Conservation (phyloP, 805 yeast species). For the Yamadazyma laniorum region DNA sequence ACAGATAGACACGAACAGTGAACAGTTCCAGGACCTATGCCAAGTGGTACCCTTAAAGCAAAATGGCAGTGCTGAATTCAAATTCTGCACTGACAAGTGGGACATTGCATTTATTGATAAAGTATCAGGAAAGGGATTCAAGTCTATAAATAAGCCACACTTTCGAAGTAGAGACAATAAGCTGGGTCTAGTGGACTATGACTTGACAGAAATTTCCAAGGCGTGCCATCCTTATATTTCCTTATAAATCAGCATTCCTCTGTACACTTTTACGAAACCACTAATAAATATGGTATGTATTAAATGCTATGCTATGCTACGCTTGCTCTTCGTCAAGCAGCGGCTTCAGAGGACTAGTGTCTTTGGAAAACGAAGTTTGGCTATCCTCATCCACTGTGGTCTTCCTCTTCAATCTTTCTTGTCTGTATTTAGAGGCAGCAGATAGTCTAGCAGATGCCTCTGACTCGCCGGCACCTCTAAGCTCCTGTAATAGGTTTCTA, state of each 20-base stretch:
- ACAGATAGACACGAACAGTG: conserved; percentile 10
- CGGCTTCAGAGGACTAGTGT: background rate
- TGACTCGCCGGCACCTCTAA: conserved; percentile 39
- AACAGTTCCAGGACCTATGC: conserved; percentile 17
- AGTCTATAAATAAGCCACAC: conserved; percentile 33
- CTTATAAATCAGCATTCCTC: conserved; percentile 1
- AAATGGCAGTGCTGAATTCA: conserved; percentile 12
- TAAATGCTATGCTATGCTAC: conserved; percentile 5
- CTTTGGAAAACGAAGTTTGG: conserved; percentile 1
- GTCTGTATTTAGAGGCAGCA: conserved; percentile 45
- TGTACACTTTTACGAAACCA: no score
- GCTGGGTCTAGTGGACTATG: conserved; percentile 32
- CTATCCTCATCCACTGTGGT: conserved; percentile 5
- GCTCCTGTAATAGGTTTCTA: conserved; percentile 57
- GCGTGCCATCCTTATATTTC: conserved; percentile 10
- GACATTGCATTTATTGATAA: conserved; percentile 35
- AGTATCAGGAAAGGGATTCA: conserved; percentile 41
- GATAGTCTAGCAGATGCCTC: conserved; percentile 23
- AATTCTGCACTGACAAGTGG: conserved; percentile 10
- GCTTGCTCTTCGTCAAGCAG: background rate
- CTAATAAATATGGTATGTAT: background rate
- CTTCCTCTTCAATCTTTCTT: conserved; percentile 17
- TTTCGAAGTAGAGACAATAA: conserved; percentile 27
- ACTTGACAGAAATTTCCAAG: conserved; percentile 19
- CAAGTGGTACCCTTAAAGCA: background rate